Conservation (phyloP, 371 early-diverging fungal genomes). For the Funneliformis caledonium region DNA sequence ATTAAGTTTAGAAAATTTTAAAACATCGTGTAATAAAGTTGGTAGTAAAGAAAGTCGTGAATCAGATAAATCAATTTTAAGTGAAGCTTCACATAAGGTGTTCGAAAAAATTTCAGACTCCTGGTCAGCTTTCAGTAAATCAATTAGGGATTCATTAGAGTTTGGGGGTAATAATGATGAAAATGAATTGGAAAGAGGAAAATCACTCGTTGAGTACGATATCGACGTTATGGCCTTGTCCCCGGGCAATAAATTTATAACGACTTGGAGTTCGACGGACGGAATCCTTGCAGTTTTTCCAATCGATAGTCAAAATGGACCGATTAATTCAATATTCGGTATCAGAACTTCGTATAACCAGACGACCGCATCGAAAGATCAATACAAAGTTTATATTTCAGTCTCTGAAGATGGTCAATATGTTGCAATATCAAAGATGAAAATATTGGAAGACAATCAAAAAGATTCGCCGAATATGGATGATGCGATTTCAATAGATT, state of each 20-base stretch:
- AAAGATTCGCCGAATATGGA: slow-evolving; percentile 7
- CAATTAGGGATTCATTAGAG: not conserved
- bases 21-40: not conserved
- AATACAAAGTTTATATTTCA: not conserved
- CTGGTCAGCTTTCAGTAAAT: not conserved
- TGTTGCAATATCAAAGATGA: slow-evolving; percentile 17
- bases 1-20: not conserved
- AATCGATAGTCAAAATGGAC: not conserved
- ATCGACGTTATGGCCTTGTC: not conserved
- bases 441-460: not conserved
- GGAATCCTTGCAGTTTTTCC: slow-evolving; percentile 2
- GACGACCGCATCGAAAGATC: not conserved
- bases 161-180: not conserved
- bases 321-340: not conserved
- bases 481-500: not conserved
- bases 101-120: not conserved
- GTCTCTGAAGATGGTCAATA: slow-evolving; percentile 15
- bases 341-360: not conserved
- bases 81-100: not conserved
- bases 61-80: not conserved
- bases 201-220: not conserved
- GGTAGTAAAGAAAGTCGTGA: not conserved
- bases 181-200: not conserved
- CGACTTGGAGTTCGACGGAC: not conserved
- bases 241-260: slow-evolving; percentile 1